Base-by-base conservation (phyloP, 306 rosid genomes). In the Citrullus colocynthis region DNA sequence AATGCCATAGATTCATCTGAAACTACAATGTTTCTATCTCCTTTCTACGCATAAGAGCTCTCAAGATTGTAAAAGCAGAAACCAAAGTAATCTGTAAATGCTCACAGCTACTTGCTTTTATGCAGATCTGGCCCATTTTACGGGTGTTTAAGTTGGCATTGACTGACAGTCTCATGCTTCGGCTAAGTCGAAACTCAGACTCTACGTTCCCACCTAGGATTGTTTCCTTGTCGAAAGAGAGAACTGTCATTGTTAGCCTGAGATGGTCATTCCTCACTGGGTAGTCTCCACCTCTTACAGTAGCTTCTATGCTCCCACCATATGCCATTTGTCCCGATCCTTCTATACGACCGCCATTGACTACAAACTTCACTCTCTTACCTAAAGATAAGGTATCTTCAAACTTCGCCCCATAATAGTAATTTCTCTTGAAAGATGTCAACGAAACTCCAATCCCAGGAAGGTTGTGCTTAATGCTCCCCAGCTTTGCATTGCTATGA, bases 121-220 rank as follows among this genome's bases (percentile, higher is more conserved):
- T 78, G 83, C 92, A 83, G 69, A 96, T 54, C 85, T 91, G 86
- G 75, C 99, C 99, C 98, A 91, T 96, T 81, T 87, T 87, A 65
- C 85, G 98, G 82, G 88, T 96, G 84, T 91, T 96, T 78, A 96
- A 81, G 87, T 89, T 91, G 78, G 93, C 96, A 81, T 89, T 88
- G 45, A 91, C 83, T 1, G 96, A 80, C 74, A 89, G 69, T 80
- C 80, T 91, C 85, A 84, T 58, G 87, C 81, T 87, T 78, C 93
- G 85, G 78, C 86, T 81, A 61, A 91, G 82, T 78, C 90, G 91
- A 81, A 90, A 85, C 84, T 96, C 98, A 3, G 97, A 86, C 83
- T 81, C 93, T 65, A 96, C 58, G 52, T 81, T 84, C 84, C 97
- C 99, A 73, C 93, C 87, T 86, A 96, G 78, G 59, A 96, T 93